Conservation (phyloP, 768 basidiomycete genomes). For the Lactifluus subvellereus region DNA sequence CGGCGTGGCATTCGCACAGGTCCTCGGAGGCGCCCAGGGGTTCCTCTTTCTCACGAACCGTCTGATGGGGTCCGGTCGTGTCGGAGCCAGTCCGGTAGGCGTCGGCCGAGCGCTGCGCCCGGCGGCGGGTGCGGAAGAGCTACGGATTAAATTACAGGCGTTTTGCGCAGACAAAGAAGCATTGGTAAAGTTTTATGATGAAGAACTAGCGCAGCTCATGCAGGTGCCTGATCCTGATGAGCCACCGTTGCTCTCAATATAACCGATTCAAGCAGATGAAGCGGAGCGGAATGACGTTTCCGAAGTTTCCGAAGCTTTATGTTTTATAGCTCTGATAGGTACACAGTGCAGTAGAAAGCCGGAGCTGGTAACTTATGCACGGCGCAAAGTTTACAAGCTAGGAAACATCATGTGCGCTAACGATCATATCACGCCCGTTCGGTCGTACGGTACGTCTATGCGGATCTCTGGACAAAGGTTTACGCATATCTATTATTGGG, state of each 20-base stretch:
- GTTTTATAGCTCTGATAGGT: too few species aligned
- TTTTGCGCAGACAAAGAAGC: constrained; percentile 36
- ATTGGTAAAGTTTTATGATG: constrained; percentile 31
- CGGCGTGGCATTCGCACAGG: constrained; percentile 87
- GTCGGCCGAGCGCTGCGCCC: constrained; percentile 25
- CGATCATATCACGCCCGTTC: constrained; percentile 69
- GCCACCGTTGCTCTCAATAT: constrained; percentile 23
- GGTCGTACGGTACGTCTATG: constrained; percentile 58
- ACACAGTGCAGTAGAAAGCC: neutral
- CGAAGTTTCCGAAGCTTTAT: neutral
- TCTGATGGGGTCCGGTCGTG: constrained; percentile 65
- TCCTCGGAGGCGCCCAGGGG: constrained; percentile 70
- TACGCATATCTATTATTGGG: constrained; percentile 56
- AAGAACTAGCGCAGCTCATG: constrained; percentile 18
- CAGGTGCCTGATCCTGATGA: constrained; percentile 25
- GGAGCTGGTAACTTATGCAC: neutral
- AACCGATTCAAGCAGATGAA: neutral
- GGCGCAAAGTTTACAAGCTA: constrained; percentile 26
- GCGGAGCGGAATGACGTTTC: neutral
- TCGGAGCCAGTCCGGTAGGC: constrained; percentile 36
- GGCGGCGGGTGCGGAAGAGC: constrained; percentile 30
- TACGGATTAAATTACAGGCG: constrained; percentile 32
- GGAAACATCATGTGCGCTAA: constrained; percentile 55
- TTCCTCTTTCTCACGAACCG: constrained; percentile 90
- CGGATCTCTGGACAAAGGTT: constrained; percentile 60